phyloP scores from a whole-genome alignment of 2,329 filamentous ascomycete species.

The Harringtonia aguacate region DNA sequence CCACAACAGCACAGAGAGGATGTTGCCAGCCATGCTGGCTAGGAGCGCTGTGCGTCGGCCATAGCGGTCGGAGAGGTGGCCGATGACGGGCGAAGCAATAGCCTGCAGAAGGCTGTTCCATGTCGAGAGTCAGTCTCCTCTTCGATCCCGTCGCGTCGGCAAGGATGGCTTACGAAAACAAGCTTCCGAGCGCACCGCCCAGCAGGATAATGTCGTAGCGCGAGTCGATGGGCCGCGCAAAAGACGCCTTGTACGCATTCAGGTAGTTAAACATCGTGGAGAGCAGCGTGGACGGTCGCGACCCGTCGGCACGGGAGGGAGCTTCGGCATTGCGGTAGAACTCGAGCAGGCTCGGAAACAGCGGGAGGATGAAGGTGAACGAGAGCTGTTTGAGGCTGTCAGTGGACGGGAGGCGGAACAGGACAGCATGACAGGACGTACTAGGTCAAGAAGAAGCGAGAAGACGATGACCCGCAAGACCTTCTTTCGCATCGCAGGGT shows the following conservation, averaged over 20 bases:
- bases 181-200: slow-evolving; percentile 82
- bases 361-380: slow-evolving; percentile 94
- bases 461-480: slow-evolving; percentile 82
- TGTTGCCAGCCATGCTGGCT: slow-evolving; percentile 87
- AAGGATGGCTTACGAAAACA: slow-evolving; percentile 54
- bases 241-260: slow-evolving; percentile 90
- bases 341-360: slow-evolving; percentile 89
- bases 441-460: slow-evolving; percentile 81
- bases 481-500: slow-evolving; percentile 55
- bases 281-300: slow-evolving; percentile 54
- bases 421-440: slow-evolving; percentile 32
- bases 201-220: slow-evolving; percentile 95
- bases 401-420: background rate
- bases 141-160: background rate
- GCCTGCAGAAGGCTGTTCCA: slow-evolving; percentile 68
- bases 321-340: slow-evolving; percentile 88
- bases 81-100: slow-evolving; percentile 84
- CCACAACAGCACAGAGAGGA: slow-evolving; percentile 88
- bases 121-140: background rate
- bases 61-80: slow-evolving; percentile 75
- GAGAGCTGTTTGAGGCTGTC: slow-evolving; percentile 49
- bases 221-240: slow-evolving; percentile 85
- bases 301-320: slow-evolving; percentile 25
- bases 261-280: slow-evolving; percentile 70
- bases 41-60: slow-evolving; percentile 80